Conservation (phyloP, 768 basidiomycete species). For the Dacryopinax primogenitus region DNA sequence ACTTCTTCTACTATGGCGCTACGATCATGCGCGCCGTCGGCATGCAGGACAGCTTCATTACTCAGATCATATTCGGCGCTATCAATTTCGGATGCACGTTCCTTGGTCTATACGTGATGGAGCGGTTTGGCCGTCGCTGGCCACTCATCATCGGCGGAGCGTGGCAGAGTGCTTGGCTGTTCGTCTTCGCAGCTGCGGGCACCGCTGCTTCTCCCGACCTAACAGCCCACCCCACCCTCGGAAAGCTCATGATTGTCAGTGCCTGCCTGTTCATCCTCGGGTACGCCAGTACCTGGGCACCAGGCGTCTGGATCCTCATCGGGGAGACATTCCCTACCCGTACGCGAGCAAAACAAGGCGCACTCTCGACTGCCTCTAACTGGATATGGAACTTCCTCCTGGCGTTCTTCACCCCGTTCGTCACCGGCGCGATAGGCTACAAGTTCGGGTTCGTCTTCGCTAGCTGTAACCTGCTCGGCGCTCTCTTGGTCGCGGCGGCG, state of each 20-base stretch:
- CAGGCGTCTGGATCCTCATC: slow-evolving; percentile 64
- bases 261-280: slow-evolving; percentile 62
- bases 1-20: slow-evolving; percentile 50
- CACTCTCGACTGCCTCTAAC: slow-evolving; percentile 50
- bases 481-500: slow-evolving; percentile 55
- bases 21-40: slow-evolving; percentile 58
- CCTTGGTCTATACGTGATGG: slow-evolving; percentile 60
- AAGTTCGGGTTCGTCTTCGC: slow-evolving; percentile 62
- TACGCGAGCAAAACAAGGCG: slow-evolving; percentile 58
- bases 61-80: slow-evolving; percentile 62
- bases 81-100: slow-evolving; percentile 64
- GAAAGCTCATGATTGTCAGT: slow-evolving; percentile 45
- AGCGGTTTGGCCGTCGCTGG: slow-evolving; percentile 51
- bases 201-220: slow-evolving; percentile 32
- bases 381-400: slow-evolving; percentile 58
- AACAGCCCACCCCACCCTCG: neutral
- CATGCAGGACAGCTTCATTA: slow-evolving; percentile 50
- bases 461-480: slow-evolving; percentile 35
- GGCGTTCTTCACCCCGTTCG: slow-evolving; percentile 71
- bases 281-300: slow-evolving; percentile 59
- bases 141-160: slow-evolving; percentile 57
- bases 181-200: slow-evolving; percentile 60
- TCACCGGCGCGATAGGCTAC: slow-evolving; percentile 42
- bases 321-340: slow-evolving; percentile 66
- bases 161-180: slow-evolving; percentile 59